Conservation (phyloP, 1,284 basidiomycete genomes). For the Cystobasidium pallidum region DNA sequence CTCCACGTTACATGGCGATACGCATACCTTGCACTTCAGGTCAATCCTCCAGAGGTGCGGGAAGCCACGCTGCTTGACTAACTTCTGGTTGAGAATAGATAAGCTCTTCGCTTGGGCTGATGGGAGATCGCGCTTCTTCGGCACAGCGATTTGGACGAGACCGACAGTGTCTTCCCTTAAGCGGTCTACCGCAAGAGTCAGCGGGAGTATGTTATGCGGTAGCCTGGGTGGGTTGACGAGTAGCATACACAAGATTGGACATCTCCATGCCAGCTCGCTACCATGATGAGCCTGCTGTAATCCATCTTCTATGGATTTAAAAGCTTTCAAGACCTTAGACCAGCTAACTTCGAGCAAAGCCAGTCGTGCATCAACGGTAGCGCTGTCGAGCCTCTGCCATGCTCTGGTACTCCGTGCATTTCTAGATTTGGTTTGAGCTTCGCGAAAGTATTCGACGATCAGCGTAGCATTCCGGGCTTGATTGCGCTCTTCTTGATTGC, state of each 20-base stretch:
- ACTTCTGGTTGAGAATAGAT: constrained; percentile 14
- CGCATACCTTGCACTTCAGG: neutral
- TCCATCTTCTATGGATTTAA: constrained; percentile 10
- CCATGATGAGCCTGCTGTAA: neutral
- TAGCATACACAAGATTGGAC: constrained; percentile 4
- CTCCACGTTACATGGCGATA: neutral
- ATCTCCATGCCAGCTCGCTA: neutral
- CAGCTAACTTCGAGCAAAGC: constrained; percentile 10
- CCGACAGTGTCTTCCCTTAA: neutral
- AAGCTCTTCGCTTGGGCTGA: neutral
- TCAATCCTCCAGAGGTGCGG: neutral
- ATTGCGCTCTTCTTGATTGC: neutral
- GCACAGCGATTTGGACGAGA: neutral
- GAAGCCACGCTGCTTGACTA: neutral
- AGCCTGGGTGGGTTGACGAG: neutral
- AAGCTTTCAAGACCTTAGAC: neutral
- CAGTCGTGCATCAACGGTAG: constrained; percentile 8
- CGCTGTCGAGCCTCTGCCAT: constrained; percentile 7
- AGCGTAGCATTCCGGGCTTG: neutral
- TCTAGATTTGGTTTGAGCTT: neutral
- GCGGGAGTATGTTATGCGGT: neutral
- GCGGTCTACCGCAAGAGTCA: neutral
- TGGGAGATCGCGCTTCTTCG: neutral
- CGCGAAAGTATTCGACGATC: constrained; percentile 1
- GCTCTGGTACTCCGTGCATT: neutral